phyloP scores from a whole-genome alignment of 2,329 filamentous ascomycete species.

The Rugonectria rugulosa region DNA sequence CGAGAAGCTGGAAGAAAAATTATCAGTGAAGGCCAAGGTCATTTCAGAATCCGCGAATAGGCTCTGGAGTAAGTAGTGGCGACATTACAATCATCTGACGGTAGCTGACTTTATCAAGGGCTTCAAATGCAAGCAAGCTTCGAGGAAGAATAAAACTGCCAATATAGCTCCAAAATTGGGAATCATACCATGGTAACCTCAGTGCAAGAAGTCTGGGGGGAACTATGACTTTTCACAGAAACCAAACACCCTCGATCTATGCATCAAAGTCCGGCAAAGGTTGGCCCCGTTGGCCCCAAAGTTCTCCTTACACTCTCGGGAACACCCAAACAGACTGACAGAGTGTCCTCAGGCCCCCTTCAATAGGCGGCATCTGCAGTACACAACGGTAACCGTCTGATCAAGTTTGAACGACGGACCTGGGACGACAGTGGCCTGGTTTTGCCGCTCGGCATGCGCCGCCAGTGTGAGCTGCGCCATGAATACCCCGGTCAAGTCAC shows the following conservation, averaged over 20 bases:
- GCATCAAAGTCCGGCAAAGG: no score
- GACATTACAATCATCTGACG: constrained; percentile 4
- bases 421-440: background rate
- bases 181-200: background rate
- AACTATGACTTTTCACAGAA: no score
- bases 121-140: constrained; percentile 60
- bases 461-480: constrained; percentile 9
- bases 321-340: no score
- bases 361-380: no score
- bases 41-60: constrained; percentile 74
- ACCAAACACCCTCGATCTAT: no score
- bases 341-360: no score
- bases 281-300: no score
- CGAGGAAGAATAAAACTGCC: constrained; percentile 49
- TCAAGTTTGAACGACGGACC: no score
- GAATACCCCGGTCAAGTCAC: constrained; percentile 1
- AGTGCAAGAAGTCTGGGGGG: no score
- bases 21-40: constrained; percentile 70
- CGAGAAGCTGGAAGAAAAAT: constrained; percentile 68
- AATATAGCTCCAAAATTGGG: background rate
- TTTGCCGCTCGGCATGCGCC: constrained; percentile 5
- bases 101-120: constrained; percentile 45
- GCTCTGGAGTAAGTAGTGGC: constrained; percentile 66
- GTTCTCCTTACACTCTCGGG: no score
- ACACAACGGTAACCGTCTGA: no score